Evolutionary conservation across 176 grass and related monocot species (phyloP).

Genomic region (Dactylis glomerata): DNA sequence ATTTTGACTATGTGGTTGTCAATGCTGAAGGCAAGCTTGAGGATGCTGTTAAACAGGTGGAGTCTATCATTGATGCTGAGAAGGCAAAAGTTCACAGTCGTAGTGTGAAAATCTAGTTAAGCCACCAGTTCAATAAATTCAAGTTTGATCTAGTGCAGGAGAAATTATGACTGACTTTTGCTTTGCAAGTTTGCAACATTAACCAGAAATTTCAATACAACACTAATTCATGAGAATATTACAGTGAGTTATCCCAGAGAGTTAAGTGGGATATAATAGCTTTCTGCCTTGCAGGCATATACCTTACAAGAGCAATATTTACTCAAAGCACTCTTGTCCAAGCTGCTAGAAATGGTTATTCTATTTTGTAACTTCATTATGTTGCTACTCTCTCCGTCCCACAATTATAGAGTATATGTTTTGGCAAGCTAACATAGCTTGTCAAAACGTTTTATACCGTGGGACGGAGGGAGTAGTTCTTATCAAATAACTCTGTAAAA

Average conservation of each 20-base stretch:
- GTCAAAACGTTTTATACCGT: too few species aligned
- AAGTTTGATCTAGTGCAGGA: neutral
- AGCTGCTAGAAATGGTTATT: neutral
- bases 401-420: too few species aligned
- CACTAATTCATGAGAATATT: neutral
- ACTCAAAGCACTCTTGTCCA: neutral
- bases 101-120: constrained; percentile 50
- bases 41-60: constrained; percentile 70
- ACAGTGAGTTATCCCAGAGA: neutral
- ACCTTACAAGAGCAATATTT: neutral
- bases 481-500: neutral
- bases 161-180: constrained; percentile 18
- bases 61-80: constrained; percentile 91
- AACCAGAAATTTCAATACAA: constrained; percentile 13
- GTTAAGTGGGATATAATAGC: neutral
- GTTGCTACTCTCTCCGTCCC: neutral
- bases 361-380: neutral
- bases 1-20: constrained; percentile 84
- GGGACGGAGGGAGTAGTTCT: neutral
- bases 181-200: constrained; percentile 3
- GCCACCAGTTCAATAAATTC: neutral
- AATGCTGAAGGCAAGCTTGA: constrained; percentile 93
- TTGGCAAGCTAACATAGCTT: too few species aligned
- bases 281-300: neutral
- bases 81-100: constrained; percentile 73